These are phyloP conservation scores for Persicaria tinctoria DNA, from an alignment of 148 eudicot species.

Conservation along the genomic window DNA sequence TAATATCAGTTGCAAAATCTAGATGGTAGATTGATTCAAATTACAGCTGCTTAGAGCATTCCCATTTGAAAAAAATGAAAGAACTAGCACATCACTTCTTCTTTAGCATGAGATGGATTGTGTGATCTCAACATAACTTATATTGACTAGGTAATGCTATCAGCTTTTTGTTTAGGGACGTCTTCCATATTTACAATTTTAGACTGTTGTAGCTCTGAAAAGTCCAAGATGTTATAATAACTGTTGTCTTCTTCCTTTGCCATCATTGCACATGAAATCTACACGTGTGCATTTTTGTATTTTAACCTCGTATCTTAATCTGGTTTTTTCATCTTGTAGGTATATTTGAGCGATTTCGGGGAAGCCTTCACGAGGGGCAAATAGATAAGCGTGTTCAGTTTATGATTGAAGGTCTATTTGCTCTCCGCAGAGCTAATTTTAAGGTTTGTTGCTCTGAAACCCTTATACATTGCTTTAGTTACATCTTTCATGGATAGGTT, in stretches of 20 bases:
- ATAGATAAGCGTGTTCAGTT: slow-evolving; percentile 91
- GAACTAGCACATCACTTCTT: no score
- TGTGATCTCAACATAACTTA: not conserved
- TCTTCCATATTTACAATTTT: no score
- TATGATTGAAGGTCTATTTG: slow-evolving; percentile 86
- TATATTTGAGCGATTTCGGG: slow-evolving; percentile 81
- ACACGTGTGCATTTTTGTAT: not conserved
- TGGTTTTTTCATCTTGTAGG: not conserved
- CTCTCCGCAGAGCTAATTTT: slow-evolving; percentile 76
- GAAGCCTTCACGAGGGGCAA: slow-evolving; percentile 94
- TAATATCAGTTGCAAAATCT: not conserved
- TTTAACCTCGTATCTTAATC: not conserved
- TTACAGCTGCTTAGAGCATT: no score
- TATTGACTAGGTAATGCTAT: not conserved
- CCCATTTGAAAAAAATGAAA: no score
- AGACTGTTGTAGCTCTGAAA: no score
- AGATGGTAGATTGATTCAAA: not conserved
- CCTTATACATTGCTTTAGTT: not conserved
- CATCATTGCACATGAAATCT: not conserved
- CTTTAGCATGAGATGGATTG: not conserved
- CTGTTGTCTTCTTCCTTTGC: not conserved
- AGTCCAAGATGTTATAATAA: no score
- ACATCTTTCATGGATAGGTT: not conserved
- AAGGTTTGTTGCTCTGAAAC: slow-evolving; percentile 38
- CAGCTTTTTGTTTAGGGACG: no score